A percentile compares a stretch with the other conserved stretches of the same genome.
Conservation (phyloP, 495 filamentous ascomycete species). For the Lepidopterella palustris region DNA sequence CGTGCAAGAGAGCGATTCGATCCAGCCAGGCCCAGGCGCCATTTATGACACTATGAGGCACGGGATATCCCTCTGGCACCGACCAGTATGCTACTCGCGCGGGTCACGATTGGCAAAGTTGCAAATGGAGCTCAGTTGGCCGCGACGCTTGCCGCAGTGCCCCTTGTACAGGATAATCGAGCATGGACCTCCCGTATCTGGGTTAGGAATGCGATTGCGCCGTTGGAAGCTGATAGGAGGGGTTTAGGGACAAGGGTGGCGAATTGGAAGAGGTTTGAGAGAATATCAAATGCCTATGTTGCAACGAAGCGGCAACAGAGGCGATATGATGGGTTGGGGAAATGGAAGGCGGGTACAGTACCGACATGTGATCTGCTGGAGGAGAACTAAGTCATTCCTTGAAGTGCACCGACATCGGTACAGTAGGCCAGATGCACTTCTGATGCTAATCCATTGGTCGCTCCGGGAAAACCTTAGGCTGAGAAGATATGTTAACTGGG, state of each 20-base stretch:
- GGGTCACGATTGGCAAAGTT: not conserved
- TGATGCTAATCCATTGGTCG: not conserved
- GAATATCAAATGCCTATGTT: not conserved
- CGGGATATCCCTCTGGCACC: not conserved
- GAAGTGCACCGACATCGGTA: not conserved
- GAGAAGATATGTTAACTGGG: no score
- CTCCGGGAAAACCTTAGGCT: not conserved
- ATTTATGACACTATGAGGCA: not conserved
- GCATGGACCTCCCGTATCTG: not conserved
- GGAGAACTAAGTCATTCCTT: not conserved
- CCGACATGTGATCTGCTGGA: not conserved
- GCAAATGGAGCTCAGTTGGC: not conserved
- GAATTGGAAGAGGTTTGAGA: not conserved
- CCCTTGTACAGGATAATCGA: not conserved
- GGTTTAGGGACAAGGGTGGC: not conserved
- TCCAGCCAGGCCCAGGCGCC: no score
- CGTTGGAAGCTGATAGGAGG: not conserved
- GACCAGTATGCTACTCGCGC: conserved; percentile 4
- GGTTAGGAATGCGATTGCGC: not conserved
- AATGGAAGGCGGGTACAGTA: not conserved
- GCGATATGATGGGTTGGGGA: not conserved
- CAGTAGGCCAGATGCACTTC: not conserved
- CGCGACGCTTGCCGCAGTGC: not conserved
- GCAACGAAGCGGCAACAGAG: not conserved
- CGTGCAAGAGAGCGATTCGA: no score